Conservation (phyloP, 495 filamentous ascomycete species). For the Talaromyces liani region DNA sequence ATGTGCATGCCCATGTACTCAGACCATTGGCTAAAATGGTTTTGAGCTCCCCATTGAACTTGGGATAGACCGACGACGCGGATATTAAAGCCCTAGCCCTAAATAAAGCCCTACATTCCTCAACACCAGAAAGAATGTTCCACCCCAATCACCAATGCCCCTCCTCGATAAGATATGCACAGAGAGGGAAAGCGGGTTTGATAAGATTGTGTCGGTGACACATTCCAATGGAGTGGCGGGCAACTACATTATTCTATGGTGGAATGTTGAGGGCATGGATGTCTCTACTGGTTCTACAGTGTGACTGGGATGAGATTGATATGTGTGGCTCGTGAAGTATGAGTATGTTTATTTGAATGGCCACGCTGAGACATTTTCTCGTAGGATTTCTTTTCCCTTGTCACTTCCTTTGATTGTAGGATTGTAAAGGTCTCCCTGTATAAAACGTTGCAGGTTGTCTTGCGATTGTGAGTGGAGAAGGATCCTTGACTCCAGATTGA, state of each 20-base stretch:
- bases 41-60: background rate
- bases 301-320: too few species aligned
- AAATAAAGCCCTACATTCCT: background rate
- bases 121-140: slow-evolving; percentile 1
- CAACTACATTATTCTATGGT: background rate
- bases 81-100: background rate
- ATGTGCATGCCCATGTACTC: too few species aligned
- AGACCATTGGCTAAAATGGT: too few species aligned
- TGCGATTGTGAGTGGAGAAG: background rate
- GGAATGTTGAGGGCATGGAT: background rate
- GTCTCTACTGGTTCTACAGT: too few species aligned
- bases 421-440: background rate
- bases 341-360: background rate
- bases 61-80: background rate
- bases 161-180: background rate
- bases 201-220: background rate
- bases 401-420: background rate
- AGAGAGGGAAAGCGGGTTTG: background rate
- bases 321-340: background rate
- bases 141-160: background rate
- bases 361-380: background rate
- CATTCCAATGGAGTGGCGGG: background rate
- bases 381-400: background rate
- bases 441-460: background rate
- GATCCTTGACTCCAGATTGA: background rate